Evolutionary conservation across 176 grass and related monocot species (phyloP), one percentile per base, ranked within the genome.

Genomic region (Ensete ventricosum): DNA sequence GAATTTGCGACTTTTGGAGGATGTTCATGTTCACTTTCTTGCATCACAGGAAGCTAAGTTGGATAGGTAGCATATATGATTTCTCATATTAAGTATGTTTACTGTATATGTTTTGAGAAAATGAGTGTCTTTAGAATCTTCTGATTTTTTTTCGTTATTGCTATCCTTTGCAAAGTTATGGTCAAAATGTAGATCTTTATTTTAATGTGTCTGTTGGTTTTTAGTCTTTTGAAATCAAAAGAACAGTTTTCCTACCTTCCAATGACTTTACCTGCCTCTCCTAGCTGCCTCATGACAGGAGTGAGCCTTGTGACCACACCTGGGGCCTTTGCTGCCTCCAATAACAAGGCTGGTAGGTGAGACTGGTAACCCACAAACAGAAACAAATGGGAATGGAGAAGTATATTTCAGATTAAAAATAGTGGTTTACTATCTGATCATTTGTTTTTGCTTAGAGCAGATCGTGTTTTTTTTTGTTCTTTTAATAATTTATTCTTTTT

Each of bases 11-110:
- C 91, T 99, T 76, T 73, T 99, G 83, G 96, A 91, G 72, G 96
- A 99, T 89, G 84, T 77, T 67, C 96, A 95, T 87, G 73, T 80
- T 71, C 96, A 99, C 89, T 84, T 99, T 84, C 88, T 99, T 88
- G 78, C 96, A 16, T 99, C 96, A 43, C 88, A 88, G 67, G 85
- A 91, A 84, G 83, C 88, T 86, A 99, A 89, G 26, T 78, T 89
- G 79, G 84, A 95, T 81, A 93, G 91, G 96, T 99, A 72, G 11
- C 77, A 71, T 69, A 62, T 51, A 52, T 50, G 43, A 76, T 76
- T 64, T 63, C 25, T 1, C 19, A 50, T 50, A 52, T 51, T 22
- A 48, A 69, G 66, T 70, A 20, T 22, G 3, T 65, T 11, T 65
- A 20, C 2, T 70, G 0, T 70, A 50, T 70, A 21, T 14, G 5